Percentiles rank a stretch among this genome's conserved stretches.
Evolutionary conservation across 345 rosid species (phyloP).

Genomic region (Camelina sativa): DNA sequence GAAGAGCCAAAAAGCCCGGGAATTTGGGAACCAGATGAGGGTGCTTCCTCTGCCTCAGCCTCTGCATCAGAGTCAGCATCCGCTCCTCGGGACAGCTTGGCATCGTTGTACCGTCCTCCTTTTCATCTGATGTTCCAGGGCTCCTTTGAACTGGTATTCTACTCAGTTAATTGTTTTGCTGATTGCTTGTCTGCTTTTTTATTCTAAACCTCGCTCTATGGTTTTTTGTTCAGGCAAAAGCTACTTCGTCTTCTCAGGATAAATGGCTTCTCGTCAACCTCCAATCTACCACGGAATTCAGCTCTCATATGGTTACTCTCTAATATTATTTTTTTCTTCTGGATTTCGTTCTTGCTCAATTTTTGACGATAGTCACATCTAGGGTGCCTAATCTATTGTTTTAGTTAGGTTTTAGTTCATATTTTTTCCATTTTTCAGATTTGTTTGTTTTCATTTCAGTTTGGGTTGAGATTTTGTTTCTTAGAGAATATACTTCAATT

Average conservation of each 20-base stretch:
- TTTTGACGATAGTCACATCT: background rate
- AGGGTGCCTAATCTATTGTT: background rate
- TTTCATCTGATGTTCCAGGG: conserved; percentile 84
- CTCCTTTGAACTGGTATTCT: conserved; percentile 82
- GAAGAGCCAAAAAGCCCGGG: conserved; percentile 90
- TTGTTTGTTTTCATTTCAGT: background rate
- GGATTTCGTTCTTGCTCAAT: background rate
- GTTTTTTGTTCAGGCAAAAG: conserved; percentile 67
- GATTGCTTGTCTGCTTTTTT: conserved; percentile 9
- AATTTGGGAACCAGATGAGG: conserved; percentile 61
- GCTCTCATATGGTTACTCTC: conserved; percentile 74
- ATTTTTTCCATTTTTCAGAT: background rate
- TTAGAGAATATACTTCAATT: conserved; percentile 1
- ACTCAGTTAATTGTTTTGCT: conserved; percentile 1
- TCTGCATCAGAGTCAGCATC: conserved; percentile 40
- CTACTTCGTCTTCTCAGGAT: conserved; percentile 71
- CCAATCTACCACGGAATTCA: conserved; percentile 90
- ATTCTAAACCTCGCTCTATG: conserved; percentile 23
- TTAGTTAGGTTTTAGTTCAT: background rate
- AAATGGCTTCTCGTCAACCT: conserved; percentile 97
- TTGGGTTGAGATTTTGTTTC: background rate
- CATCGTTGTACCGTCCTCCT: conserved; percentile 94
- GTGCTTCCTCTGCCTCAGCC: conserved; percentile 49
- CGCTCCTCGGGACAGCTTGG: conserved; percentile 82
- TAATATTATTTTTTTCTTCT: background rate